Evolutionary conservation across 352 stramenopile genomes (phyloP).

Genomic region (Globisporangium nodosum): DNA sequence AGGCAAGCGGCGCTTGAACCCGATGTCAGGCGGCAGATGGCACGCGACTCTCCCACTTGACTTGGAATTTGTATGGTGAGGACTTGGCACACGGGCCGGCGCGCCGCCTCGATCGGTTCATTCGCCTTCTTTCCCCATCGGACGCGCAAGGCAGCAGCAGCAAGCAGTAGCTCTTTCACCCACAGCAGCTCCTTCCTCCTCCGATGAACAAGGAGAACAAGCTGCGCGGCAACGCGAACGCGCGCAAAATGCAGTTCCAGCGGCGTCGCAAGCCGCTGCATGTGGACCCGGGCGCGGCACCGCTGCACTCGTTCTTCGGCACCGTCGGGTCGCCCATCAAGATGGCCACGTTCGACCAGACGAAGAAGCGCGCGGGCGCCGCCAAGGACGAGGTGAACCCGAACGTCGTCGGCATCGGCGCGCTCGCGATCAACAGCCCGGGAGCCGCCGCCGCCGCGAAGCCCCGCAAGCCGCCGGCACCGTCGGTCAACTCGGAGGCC

Average conservation of each 20-base stretch:
- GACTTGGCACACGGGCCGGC: no score
- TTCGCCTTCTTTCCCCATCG: no score
- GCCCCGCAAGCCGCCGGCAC: constrained; percentile 6
- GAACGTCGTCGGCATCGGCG: constrained; percentile 13
- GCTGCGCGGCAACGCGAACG: constrained; percentile 20
- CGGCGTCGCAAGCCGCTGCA: constrained; percentile 38
- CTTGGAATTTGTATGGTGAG: no score
- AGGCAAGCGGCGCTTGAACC: no score
- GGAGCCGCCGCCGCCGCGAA: no score
- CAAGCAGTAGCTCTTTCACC: no score
- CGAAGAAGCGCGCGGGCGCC: constrained; percentile 14
- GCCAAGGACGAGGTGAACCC: constrained; percentile 12
- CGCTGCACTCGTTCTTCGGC: constrained; percentile 61
- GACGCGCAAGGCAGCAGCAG: no score
- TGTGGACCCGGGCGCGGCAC: constrained; percentile 26
- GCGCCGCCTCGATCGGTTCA: no score
- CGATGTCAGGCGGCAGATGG: no score
- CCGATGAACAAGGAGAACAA: constrained; percentile 52
- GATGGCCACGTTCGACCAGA: constrained; percentile 31
- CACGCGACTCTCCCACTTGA: no score
- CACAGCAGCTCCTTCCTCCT: no score
- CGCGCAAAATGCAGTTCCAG: constrained; percentile 44
- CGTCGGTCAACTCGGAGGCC: constrained; percentile 39
- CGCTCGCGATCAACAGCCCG: constrained; percentile 6
- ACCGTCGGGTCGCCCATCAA: constrained; percentile 70